Conservation (phyloP, 305 asterid genomes). For the Salvia sclarea region DNA sequence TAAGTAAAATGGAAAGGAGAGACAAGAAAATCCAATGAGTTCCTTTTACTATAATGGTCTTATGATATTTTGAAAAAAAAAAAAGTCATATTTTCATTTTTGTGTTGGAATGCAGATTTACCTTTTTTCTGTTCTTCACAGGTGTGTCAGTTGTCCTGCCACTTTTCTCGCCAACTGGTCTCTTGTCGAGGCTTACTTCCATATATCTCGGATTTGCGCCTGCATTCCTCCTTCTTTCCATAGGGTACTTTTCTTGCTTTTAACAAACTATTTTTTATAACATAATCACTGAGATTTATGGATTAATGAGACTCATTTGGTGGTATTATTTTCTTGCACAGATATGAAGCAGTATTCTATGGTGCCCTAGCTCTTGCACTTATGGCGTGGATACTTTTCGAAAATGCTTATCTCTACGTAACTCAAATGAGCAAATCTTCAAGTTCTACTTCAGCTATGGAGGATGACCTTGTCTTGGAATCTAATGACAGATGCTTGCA, state of each 20-base stretch:
- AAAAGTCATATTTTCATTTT: background rate
- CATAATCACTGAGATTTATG: background rate
- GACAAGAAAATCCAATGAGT: no score
- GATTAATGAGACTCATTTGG: constrained; percentile 17
- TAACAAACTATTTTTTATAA: background rate
- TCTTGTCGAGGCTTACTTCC: constrained; percentile 81
- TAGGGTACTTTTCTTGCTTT: constrained; percentile 63
- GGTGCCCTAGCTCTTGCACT: constrained; percentile 88
- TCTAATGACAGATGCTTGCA: constrained; percentile 59
- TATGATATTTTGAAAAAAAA: background rate
- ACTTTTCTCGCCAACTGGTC: constrained; percentile 71
- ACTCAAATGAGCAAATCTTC: constrained; percentile 50
- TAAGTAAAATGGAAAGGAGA: background rate
- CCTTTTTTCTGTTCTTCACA: constrained; percentile 36
- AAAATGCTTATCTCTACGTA: constrained; percentile 59
- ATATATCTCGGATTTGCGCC: constrained; percentile 95
- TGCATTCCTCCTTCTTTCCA: constrained; percentile 86
- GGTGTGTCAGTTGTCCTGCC: constrained; percentile 86
- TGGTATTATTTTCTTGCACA: constrained; percentile 39
- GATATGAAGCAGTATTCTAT: constrained; percentile 94
- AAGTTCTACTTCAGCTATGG: constrained; percentile 41
- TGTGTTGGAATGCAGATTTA: background rate
- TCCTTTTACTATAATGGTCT: background rate
- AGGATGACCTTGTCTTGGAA: constrained; percentile 46
- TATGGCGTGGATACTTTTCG: constrained; percentile 88